Percentiles rank a stretch among this genome's conserved stretches.
These are phyloP conservation scores for Pythium dissimile DNA, from an alignment of 352 stramenopile species.

Conservation along the genomic window DNA sequence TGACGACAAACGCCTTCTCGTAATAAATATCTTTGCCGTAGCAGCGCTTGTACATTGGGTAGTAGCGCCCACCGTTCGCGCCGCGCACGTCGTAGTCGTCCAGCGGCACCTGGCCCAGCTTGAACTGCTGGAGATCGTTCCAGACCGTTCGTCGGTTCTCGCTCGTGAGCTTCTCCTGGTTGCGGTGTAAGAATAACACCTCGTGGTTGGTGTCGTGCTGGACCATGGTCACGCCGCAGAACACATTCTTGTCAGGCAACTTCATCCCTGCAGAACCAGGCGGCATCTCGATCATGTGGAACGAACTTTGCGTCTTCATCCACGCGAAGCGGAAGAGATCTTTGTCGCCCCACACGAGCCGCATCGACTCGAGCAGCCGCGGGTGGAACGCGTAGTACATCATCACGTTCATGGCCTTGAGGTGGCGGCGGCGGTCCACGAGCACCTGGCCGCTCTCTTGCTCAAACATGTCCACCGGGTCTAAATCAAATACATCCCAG, in stretches of 20 bases:
- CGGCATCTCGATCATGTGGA: conserved; percentile 25
- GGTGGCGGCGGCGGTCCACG: conserved; percentile 45
- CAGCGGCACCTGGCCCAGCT: neutral
- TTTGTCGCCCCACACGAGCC: conserved; percentile 77
- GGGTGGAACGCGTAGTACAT: conserved; percentile 62
- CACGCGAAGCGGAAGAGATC: conserved; percentile 58
- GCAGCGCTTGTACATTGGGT: conserved; percentile 10
- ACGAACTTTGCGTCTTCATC: conserved; percentile 28
- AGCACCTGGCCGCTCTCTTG: conserved; percentile 78
- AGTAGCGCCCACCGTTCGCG: conserved; percentile 15
- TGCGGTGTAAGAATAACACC: conserved; percentile 32
- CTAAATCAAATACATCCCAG: conserved; percentile 66
- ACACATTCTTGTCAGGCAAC: conserved; percentile 7
- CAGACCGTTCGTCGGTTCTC: conserved; percentile 6
- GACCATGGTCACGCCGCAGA: conserved; percentile 37
- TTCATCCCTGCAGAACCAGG: conserved; percentile 17
- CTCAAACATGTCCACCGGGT: conserved; percentile 65
- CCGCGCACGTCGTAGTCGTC: conserved; percentile 15
- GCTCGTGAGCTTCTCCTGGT: conserved; percentile 15
- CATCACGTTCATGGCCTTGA: conserved; percentile 49
- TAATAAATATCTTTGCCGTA: conserved; percentile 73
- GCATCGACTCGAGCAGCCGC: conserved; percentile 38
- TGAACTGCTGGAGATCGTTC: conserved; percentile 27
- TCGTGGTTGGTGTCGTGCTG: conserved; percentile 29
- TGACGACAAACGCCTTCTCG: conserved; percentile 48